Evolutionary conservation across 345 rosid species (phyloP).

Genomic region (Gossypium thurberi): DNA sequence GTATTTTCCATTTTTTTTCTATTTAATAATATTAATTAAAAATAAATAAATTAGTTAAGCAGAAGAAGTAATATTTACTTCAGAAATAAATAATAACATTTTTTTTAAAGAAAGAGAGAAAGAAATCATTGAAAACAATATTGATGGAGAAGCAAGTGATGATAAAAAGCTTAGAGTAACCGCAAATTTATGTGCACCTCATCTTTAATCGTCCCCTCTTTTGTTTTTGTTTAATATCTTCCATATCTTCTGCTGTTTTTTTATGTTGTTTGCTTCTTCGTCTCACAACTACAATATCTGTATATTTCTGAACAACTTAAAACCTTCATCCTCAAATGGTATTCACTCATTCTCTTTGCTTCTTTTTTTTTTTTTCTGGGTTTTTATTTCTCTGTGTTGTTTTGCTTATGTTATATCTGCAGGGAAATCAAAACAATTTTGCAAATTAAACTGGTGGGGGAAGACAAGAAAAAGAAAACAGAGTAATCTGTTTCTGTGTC

Average conservation of each 20-base stretch:
- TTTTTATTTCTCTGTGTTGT: neutral
- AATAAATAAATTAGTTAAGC: neutral
- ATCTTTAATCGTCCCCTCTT: neutral
- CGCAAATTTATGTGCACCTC: slow-evolving; percentile 22
- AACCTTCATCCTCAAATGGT: slow-evolving; percentile 14
- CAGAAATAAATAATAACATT: neutral
- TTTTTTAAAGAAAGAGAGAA: neutral
- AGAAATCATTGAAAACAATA: slow-evolving; percentile 1
- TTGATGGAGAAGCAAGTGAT: slow-evolving; percentile 15
- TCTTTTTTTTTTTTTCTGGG: neutral
- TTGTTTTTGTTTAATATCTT: neutral
- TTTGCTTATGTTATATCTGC: neutral
- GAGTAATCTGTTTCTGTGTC: neutral
- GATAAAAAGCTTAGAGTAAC: slow-evolving; percentile 26
- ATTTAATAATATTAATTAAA: neutral
- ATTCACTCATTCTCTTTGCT: neutral
- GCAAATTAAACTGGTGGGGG: neutral
- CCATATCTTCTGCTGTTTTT: slow-evolving; percentile 5
- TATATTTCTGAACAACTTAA: neutral
- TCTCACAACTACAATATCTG: neutral
- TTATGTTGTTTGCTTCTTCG: slow-evolving; percentile 5
- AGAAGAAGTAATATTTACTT: neutral
- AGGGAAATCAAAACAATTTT: neutral
- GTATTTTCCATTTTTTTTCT: neutral
- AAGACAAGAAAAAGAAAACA: neutral